These are phyloP conservation scores for Blakeslea trispora DNA, from an alignment of 371 early-diverging fungal genomes.

Conservation along the genomic window DNA sequence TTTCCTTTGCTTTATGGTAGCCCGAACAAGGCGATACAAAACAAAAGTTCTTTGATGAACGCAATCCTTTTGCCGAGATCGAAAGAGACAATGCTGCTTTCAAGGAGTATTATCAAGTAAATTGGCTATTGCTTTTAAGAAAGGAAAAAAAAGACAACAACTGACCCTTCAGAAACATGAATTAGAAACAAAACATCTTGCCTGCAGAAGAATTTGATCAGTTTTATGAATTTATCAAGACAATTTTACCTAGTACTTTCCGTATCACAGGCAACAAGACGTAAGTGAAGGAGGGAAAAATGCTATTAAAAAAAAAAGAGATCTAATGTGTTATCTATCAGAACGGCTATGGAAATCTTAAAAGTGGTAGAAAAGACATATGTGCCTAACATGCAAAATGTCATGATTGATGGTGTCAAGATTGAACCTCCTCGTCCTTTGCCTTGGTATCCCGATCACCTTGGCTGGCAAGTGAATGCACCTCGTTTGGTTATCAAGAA, in stretches of 20 bases:
- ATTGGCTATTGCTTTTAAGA: too few species aligned
- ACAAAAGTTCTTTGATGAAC: constrained; percentile 27
- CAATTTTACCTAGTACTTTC: constrained; percentile 86
- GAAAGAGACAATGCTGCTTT: constrained; percentile 68
- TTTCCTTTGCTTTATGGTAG: too few species aligned
- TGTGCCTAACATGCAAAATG: constrained; percentile 56
- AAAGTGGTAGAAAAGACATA: constrained; percentile 57
- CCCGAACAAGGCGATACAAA: constrained; percentile 1
- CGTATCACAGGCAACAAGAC: constrained; percentile 89
- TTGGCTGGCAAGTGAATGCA: constrained; percentile 85
- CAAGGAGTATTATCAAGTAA: constrained; percentile 77
- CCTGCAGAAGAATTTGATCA: constrained; percentile 81
- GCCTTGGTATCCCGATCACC: constrained; percentile 89
- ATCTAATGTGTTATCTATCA: constrained; percentile 5
- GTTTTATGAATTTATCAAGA: constrained; percentile 66
- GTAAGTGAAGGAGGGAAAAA: too few species aligned
- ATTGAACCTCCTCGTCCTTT: constrained; percentile 78
- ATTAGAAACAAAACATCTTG: constrained; percentile 72
- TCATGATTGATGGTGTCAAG: constrained; percentile 68
- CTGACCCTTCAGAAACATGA: background rate
- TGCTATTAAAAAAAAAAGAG: too few species aligned
- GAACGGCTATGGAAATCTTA: constrained; percentile 53
- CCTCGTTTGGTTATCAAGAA: constrained; percentile 74
- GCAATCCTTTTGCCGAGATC: constrained; percentile 39
- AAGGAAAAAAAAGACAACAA: too few species aligned